A percentile compares a stretch with the other conserved stretches of the same genome.
phyloP scores from a whole-genome alignment of 805 yeast species.

The Spencermartinsiella europaea region DNA sequence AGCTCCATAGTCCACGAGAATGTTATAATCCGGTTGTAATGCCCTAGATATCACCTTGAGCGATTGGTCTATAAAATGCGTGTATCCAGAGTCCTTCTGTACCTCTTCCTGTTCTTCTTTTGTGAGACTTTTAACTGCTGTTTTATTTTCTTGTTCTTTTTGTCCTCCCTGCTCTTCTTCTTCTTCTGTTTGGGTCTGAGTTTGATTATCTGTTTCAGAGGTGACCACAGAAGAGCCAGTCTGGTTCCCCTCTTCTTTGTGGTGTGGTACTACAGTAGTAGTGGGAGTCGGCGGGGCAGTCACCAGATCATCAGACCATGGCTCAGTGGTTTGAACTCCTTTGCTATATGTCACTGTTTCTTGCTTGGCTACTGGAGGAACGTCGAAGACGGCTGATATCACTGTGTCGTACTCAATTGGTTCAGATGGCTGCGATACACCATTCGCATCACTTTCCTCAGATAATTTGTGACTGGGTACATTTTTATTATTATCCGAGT shows the following conservation, averaged over 20 bases:
- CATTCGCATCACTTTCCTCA: neutral
- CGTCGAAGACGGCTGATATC: conserved; percentile 7
- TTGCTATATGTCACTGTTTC: conserved; percentile 24
- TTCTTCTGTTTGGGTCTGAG: neutral
- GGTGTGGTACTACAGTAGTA: neutral
- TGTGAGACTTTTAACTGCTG: neutral
- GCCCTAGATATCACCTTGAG: conserved; percentile 31
- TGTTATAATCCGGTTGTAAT: conserved; percentile 25
- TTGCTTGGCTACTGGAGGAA: conserved; percentile 1
- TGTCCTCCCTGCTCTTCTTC: conserved; percentile 6
- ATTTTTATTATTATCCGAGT: too few relatives aligned
- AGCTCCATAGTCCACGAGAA: conserved; percentile 27
- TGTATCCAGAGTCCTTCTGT: conserved; percentile 1
- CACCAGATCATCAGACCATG: conserved; percentile 5
- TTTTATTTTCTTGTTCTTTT: conserved; percentile 5
- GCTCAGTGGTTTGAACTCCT: conserved; percentile 27
- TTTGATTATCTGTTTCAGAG: conserved; percentile 1
- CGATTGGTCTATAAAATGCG: conserved; percentile 25
- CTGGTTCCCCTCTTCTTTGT: neutral
- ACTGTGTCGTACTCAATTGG: neutral
- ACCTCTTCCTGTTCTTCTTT: neutral
- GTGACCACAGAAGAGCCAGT: neutral
- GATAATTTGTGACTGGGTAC: neutral
- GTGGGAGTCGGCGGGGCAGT: neutral
- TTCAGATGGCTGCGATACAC: neutral